A percentile compares a stretch with the other conserved stretches of the same genome.
These are phyloP conservation scores for Aspergillus tanneri DNA, from an alignment of 2,329 filamentous ascomycete species.

Conservation along the genomic window DNA sequence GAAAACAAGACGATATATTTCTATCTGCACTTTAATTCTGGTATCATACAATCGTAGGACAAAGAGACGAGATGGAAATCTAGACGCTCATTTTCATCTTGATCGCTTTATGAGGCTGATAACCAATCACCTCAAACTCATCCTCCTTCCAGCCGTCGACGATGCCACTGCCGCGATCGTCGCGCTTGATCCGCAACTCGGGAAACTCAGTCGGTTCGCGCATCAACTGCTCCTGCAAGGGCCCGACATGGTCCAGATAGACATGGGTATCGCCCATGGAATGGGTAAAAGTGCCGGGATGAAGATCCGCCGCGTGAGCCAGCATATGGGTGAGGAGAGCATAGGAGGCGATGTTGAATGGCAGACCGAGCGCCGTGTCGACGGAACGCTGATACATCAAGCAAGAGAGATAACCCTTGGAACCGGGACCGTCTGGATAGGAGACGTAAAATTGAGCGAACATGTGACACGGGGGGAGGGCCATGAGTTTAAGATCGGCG, in stretches of 20 bases:
- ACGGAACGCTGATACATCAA: conserved; percentile 91
- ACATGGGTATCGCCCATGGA: conserved; percentile 99
- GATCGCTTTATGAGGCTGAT: conserved; percentile 87
- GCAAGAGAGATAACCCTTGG: conserved; percentile 74
- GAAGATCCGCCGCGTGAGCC: conserved; percentile 78
- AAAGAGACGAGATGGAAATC: conserved; percentile 14
- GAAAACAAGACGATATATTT: background rate
- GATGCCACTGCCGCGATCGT: conserved; percentile 72
- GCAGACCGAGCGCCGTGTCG: conserved; percentile 95
- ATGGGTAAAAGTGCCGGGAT: conserved; percentile 85
- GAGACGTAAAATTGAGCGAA: conserved; percentile 95
- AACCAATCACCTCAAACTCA: conserved; percentile 83
- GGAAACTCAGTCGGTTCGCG: conserved; percentile 82
- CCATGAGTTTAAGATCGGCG: conserved; percentile 80
- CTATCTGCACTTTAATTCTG: conserved; percentile 13
- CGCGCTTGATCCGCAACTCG: conserved; percentile 67
- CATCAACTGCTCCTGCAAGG: conserved; percentile 74
- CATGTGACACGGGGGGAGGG: conserved; percentile 92
- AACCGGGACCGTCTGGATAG: conserved; percentile 52
- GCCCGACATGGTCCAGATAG: conserved; percentile 88
- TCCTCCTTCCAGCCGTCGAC: conserved; percentile 90
- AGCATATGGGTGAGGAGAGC: conserved; percentile 94
- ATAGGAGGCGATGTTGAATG: conserved; percentile 97
- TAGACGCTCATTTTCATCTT: conserved; percentile 98
- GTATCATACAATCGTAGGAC: conserved; percentile 22